Evolutionary conservation across 306 rosid species (phyloP), one percentile per base, ranked within the genome.

Genomic region (Sechiopsis laciniata): DNA sequence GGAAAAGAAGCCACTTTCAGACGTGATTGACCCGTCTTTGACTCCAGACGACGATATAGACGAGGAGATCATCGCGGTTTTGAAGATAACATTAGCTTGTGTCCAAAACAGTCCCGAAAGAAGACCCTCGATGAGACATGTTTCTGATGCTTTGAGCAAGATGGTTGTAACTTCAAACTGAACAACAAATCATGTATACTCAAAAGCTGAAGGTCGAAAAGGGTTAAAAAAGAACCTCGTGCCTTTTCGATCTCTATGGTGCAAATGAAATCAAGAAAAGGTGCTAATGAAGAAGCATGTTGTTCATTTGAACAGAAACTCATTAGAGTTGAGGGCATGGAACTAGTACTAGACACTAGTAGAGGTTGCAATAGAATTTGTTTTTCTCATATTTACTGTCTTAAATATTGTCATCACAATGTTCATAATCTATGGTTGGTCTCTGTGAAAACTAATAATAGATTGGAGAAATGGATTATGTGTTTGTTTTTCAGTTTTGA

Each of bases 1-100:
- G 52, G 98, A 94, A 61, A 90, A 94, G 88, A 89, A 89, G 83
- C 96, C 94, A 24, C 89, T 90, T 45, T 78, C 89, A 0, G 97
- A 94, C 29, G 96, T 90, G 11, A 81, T 90, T 52, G 97, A 94
- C 78, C 95, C 95, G 1, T 82, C 79, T 70, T 78, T 94, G 42
- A 83, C 80, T 45, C 90, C 88, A 48, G 97, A 94, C 42, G 83
- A 78, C 0, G 97, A 86, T 50, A 82, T 51, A 60, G 98, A 94
- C 53, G 97, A 94, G 77, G 92, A 90, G 83, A 88, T 94, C 0
- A 86, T 94, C 7, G 92, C 82, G 46, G 97, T 86, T 75, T 77
- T 94, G 84, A 94, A 91, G 92, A 86, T 90, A 40, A 96, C 97
- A 32, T 85, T 94, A 87, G 98, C 97, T 66, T 94, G 98, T 83